phyloP scores from a whole-genome alignment of 2,329 filamentous ascomycete genomes.

The Botrytis medusae region DNA sequence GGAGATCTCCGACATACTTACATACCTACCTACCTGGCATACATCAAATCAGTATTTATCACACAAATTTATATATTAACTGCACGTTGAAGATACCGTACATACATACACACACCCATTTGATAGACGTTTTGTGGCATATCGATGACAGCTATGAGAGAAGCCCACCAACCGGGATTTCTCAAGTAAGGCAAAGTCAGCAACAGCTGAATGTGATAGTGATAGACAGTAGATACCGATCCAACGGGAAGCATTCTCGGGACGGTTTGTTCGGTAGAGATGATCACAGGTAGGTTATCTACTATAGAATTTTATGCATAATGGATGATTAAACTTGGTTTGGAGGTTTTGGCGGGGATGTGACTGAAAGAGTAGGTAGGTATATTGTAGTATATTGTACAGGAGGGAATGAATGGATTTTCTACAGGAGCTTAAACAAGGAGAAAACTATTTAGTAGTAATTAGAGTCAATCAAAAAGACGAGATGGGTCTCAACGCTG shows the following conservation, averaged over 20 bases:
- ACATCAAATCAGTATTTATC: not conserved
- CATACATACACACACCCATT: not conserved
- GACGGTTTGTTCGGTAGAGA: not conserved
- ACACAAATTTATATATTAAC: not conserved
- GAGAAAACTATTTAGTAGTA: not conserved
- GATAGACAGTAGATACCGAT: not conserved
- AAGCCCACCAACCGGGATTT: not conserved
- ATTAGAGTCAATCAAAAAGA: not conserved
- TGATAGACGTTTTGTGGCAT: not conserved
- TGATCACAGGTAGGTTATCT: not conserved
- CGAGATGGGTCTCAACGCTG: not conserved
- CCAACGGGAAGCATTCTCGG: not conserved
- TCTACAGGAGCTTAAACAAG: not conserved
- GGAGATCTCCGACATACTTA: slow-evolving; percentile 1
- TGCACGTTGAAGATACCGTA: not conserved
- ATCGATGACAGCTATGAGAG: not conserved
- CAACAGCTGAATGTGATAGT: not conserved
- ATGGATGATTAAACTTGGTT: slow-evolving; percentile 2
- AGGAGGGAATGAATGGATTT: not conserved
- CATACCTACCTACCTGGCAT: not conserved
- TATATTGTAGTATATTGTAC: not conserved
- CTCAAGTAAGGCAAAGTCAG: not conserved
- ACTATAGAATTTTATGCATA: not conserved
- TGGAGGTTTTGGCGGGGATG: not conserved
- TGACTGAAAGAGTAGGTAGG: not conserved